phyloP scores from a whole-genome alignment of 2,329 filamentous ascomycete genomes.

The Cytospora leucostoma region DNA sequence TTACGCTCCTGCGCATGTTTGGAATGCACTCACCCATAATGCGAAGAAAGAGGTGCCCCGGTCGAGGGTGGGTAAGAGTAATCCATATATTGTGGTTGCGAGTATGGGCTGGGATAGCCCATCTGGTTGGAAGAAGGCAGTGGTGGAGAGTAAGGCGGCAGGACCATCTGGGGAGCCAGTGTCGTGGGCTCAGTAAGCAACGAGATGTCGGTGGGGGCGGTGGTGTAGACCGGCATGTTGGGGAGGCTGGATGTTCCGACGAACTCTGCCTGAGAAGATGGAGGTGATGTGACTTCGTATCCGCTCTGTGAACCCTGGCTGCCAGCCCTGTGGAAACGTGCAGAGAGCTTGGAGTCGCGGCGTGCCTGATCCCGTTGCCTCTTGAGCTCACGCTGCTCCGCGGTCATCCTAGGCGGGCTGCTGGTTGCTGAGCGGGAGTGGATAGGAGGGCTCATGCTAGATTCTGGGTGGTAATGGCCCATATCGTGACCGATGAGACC shows the following conservation, averaged over 20 bases:
- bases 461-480: slow-evolving; percentile 51
- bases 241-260: slow-evolving; percentile 45
- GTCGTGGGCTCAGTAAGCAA: slow-evolving; percentile 52
- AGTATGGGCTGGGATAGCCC: slow-evolving; percentile 39
- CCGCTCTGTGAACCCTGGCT: slow-evolving; percentile 36
- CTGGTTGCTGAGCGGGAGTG: slow-evolving; percentile 56
- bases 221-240: slow-evolving; percentile 54
- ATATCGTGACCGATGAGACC: slow-evolving; percentile 49
- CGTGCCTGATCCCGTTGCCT: slow-evolving; percentile 61
- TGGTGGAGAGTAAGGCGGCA: slow-evolving; percentile 53
- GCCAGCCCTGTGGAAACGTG: slow-evolving; percentile 53
- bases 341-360: slow-evolving; percentile 57
- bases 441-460: slow-evolving; percentile 53
- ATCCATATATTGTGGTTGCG: slow-evolving; percentile 38
- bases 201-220: slow-evolving; percentile 51
- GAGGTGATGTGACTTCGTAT: slow-evolving; percentile 43
- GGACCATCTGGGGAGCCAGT: slow-evolving; percentile 45
- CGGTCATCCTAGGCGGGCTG: slow-evolving; percentile 60
- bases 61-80: slow-evolving; percentile 36
- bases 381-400: slow-evolving; percentile 64
- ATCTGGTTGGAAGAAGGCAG: slow-evolving; percentile 44
- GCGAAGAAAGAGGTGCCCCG: slow-evolving; percentile 34
- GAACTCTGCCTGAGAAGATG: slow-evolving; percentile 46
- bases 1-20: slow-evolving; percentile 24
- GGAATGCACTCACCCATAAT: slow-evolving; percentile 36